Conservation (phyloP, 768 basidiomycete species). For the Termitomyces sp. region DNA sequence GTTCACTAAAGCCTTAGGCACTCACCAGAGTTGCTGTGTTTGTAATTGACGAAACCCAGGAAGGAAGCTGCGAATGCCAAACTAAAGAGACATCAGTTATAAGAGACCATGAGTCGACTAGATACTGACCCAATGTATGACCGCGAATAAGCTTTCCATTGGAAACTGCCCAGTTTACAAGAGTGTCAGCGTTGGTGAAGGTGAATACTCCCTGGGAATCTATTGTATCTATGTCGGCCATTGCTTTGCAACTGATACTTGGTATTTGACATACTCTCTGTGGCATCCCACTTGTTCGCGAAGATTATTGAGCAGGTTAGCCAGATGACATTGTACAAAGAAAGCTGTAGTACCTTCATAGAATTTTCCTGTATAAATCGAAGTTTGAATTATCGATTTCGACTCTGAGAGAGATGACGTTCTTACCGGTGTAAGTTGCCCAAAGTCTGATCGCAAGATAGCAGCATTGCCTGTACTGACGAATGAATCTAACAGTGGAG, state of each 20-base stretch:
- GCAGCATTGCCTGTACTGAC: not conserved
- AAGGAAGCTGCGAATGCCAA: not conserved
- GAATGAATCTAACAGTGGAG: not conserved
- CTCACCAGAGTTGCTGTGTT: not conserved
- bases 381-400: not conserved
- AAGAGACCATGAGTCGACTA: not conserved
- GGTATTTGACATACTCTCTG: not conserved
- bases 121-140: constrained; percentile 27
- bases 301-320: not conserved
- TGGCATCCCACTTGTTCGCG: constrained; percentile 1
- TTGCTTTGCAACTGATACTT: not conserved
- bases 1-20: not conserved
- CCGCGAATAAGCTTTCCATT: constrained; percentile 37
- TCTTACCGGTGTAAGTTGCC: not conserved
- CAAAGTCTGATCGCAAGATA: not conserved
- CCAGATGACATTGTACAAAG: no score
- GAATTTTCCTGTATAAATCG: not conserved
- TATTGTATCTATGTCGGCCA: not conserved
- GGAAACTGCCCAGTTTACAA: constrained; percentile 34
- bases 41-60: not conserved
- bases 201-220: constrained; percentile 24
- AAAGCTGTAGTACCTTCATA: not conserved
- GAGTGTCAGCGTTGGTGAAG: constrained; percentile 25
- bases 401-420: not conserved
- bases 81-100: not conserved